Percentiles rank a stretch among this genome's conserved stretches.
These are phyloP conservation scores for Mycena latifolia DNA, from an alignment of 768 basidiomycete genomes.

Conservation along the genomic window DNA sequence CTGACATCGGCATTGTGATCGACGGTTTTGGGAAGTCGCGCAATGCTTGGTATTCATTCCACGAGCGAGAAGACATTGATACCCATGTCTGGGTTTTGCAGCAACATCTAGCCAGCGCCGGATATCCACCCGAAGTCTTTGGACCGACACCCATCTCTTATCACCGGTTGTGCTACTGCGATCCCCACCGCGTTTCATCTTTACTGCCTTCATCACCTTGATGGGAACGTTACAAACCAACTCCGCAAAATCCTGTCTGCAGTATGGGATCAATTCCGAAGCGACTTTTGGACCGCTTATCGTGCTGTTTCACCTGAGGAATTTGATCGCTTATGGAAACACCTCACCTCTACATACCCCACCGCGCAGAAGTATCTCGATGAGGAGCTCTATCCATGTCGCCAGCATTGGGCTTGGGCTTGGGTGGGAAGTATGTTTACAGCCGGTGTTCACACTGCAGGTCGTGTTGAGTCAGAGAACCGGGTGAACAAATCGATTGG, in stretches of 20 bases:
- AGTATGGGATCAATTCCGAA: constrained; percentile 39
- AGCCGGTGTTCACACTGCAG: constrained; percentile 18
- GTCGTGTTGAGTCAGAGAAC: constrained; percentile 22
- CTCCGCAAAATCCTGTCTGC: constrained; percentile 15
- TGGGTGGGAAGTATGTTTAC: constrained; percentile 25
- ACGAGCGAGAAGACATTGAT: constrained; percentile 38
- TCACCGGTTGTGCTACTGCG: constrained; percentile 23
- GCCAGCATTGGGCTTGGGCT: constrained; percentile 21
- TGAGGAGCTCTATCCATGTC: constrained; percentile 43
- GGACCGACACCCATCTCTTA: constrained; percentile 40
- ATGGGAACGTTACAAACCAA: constrained; percentile 40
- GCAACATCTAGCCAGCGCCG: constrained; percentile 37
- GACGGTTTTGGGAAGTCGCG: constrained; percentile 18
- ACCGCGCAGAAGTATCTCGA: constrained; percentile 36
- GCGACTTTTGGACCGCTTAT: constrained; percentile 46
- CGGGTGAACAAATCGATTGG: constrained; percentile 22
- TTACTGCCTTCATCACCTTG: constrained; percentile 47
- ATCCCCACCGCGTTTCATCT: constrained; percentile 41
- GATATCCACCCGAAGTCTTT: constrained; percentile 38
- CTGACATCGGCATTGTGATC: constrained; percentile 19
- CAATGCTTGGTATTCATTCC: constrained; percentile 41
- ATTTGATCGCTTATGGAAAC: constrained; percentile 41
- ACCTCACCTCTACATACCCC: constrained; percentile 34
- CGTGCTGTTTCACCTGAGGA: constrained; percentile 46
- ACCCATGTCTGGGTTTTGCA: constrained; percentile 41